phyloP scores from a whole-genome alignment of 208 protist species.

The Leishmania tropica region DNA sequence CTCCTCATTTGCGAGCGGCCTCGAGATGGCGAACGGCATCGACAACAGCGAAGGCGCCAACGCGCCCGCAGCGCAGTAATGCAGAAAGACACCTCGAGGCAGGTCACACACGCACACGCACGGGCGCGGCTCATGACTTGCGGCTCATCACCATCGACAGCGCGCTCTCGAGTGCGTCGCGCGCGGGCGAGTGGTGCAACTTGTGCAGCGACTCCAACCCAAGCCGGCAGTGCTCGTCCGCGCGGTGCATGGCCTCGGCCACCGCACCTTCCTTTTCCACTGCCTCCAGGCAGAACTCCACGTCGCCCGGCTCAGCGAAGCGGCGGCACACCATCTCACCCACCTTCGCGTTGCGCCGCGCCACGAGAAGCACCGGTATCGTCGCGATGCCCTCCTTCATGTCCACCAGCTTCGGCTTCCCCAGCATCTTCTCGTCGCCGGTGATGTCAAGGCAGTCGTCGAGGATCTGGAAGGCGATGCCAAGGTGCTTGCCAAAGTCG shows the following conservation, averaged over 20 bases:
- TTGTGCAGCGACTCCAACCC: slow-evolving; percentile 47
- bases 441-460: slow-evolving; percentile 96
- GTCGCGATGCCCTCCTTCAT: slow-evolving; percentile 85
- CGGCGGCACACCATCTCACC: slow-evolving; percentile 62
- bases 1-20: not conserved
- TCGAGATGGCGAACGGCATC: not conserved
- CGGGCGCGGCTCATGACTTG: slow-evolving; percentile 28
- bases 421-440: slow-evolving; percentile 66
- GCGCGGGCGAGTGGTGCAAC: slow-evolving; percentile 59
- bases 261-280: slow-evolving; percentile 57
- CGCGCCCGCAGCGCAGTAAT: not conserved
- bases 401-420: slow-evolving; percentile 82
- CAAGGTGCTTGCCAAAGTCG: slow-evolving; percentile 93
- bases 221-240: slow-evolving; percentile 68
- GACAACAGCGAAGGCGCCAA: not conserved
- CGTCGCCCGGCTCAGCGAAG: slow-evolving; percentile 49
- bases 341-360: slow-evolving; percentile 52
- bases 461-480: slow-evolving; percentile 95
- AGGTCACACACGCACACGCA: not conserved
- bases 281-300: slow-evolving; percentile 47
- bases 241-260: slow-evolving; percentile 57
- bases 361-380: slow-evolving; percentile 77
- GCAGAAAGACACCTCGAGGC: not conserved
- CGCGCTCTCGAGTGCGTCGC: slow-evolving; percentile 62
- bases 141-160: slow-evolving; percentile 66